A percentile compares a stretch with the other conserved stretches of the same genome.
Evolutionary conservation across 2,329 filamentous ascomycete species (phyloP).

Genomic region (Fusarium kyushuense): DNA sequence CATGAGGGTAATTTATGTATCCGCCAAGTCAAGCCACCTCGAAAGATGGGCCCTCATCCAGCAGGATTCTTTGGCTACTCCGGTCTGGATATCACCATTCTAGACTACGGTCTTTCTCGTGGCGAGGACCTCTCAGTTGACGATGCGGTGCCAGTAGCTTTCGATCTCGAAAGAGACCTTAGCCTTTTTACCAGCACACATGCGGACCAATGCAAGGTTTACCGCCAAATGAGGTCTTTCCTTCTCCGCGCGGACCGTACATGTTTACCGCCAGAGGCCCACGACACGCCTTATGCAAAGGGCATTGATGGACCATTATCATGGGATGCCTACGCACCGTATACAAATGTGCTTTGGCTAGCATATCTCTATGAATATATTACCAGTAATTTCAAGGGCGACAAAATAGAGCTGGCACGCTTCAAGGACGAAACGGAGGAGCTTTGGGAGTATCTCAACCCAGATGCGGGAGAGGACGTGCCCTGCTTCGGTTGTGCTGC

Average conservation of each 20-base stretch:
- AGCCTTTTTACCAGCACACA: slow-evolving; percentile 71
- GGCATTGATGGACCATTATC: slow-evolving; percentile 62
- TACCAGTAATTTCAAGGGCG: slow-evolving; percentile 60
- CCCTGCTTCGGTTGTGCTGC: slow-evolving; percentile 67
- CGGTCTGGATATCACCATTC: slow-evolving; percentile 71
- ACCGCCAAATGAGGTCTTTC: slow-evolving; percentile 72
- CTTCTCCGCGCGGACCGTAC: slow-evolving; percentile 64
- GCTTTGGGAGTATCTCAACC: slow-evolving; percentile 66
- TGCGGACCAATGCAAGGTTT: slow-evolving; percentile 70
- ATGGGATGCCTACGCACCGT: slow-evolving; percentile 68
- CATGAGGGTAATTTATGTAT: slow-evolving; percentile 75
- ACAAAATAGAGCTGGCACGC: slow-evolving; percentile 57
- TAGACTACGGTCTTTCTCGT: slow-evolving; percentile 74
- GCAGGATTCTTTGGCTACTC: slow-evolving; percentile 66
- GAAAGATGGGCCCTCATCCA: slow-evolving; percentile 49
- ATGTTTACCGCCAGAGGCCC: slow-evolving; percentile 61
- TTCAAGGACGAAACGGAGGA: slow-evolving; percentile 65
- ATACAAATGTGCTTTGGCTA: slow-evolving; percentile 75
- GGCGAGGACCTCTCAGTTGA: slow-evolving; percentile 60
- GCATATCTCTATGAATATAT: slow-evolving; percentile 71
- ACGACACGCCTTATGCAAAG: slow-evolving; percentile 61
- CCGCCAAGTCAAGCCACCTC: slow-evolving; percentile 55
- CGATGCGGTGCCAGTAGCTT: slow-evolving; percentile 60
- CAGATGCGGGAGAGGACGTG: slow-evolving; percentile 60
- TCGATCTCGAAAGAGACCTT: slow-evolving; percentile 71